A percentile compares a stretch with the other conserved stretches of the same genome.
Evolutionary conservation across 176 grass and related monocot genomes (phyloP).

Genomic region (Oryza glumipatula): DNA sequence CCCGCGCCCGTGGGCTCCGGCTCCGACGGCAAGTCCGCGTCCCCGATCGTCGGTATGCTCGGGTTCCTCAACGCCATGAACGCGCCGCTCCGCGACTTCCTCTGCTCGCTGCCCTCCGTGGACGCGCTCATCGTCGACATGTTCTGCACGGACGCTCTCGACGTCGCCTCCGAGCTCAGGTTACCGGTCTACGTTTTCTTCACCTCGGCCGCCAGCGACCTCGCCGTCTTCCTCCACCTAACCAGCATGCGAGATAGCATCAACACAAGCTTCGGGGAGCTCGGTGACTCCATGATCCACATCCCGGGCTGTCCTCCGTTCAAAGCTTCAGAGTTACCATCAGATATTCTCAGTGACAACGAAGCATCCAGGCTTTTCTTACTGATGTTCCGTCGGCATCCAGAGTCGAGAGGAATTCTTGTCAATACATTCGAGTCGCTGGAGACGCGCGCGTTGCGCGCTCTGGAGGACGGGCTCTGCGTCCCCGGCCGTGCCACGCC

Average conservation of each 20-base stretch:
- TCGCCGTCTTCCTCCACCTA: constrained; percentile 47
- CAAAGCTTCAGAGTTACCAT: constrained; percentile 24
- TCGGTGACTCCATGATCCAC: constrained; percentile 7
- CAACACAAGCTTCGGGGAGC: not conserved
- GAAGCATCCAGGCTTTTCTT: not conserved
- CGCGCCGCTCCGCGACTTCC: constrained; percentile 48
- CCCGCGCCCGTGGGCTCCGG: not conserved
- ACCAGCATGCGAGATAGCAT: not conserved
- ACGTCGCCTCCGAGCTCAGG: constrained; percentile 43
- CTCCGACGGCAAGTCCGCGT: not conserved
- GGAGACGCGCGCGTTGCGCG: constrained; percentile 46
- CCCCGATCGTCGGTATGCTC: not conserved
- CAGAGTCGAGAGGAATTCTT: constrained; percentile 39
- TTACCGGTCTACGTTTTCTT: constrained; percentile 48
- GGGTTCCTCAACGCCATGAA: constrained; percentile 37
- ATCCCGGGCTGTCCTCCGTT: constrained; percentile 35
- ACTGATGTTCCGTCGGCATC: not conserved
- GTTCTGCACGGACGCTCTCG: constrained; percentile 42
- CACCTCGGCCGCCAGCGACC: constrained; percentile 30
- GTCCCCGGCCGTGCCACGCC: constrained; percentile 45
- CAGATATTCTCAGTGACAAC: not conserved
- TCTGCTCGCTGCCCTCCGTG: constrained; percentile 38
- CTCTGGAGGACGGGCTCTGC: constrained; percentile 47
- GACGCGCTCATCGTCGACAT: constrained; percentile 64
- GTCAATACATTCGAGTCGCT: constrained; percentile 61